Conservation (phyloP, 2,329 filamentous ascomycete species). For the Fusarium sp. region DNA sequence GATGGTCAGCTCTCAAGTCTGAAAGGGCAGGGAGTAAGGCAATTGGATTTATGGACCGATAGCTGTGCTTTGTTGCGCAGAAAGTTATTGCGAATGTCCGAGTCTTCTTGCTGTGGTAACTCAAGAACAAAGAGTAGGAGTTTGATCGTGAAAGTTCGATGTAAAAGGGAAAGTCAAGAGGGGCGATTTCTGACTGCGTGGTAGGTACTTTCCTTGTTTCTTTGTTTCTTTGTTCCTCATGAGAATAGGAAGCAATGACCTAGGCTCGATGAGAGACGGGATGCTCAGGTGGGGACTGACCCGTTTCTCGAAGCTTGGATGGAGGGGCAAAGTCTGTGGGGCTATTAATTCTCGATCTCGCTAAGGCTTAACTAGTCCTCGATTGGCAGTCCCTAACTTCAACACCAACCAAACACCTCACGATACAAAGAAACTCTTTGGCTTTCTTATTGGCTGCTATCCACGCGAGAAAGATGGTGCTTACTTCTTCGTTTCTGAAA, state of each 20-base stretch:
- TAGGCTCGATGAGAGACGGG: background rate
- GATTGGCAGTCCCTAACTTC: conserved; percentile 2
- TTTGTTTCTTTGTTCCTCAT: conserved; percentile 18
- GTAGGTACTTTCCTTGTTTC: too few relatives aligned
- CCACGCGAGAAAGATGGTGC: too few relatives aligned
- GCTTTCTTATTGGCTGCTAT: background rate
- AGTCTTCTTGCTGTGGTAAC: background rate
- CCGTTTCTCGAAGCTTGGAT: conserved; percentile 12
- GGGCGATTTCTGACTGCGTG: background rate
- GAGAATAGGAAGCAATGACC: conserved; percentile 7
- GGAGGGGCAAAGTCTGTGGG: conserved; percentile 6
- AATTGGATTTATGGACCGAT: background rate
- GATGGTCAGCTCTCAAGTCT: background rate
- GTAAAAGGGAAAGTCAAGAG: background rate
- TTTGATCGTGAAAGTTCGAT: background rate
- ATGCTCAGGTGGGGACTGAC: conserved; percentile 6
- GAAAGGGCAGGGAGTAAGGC: background rate
- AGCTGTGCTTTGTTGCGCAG: background rate
- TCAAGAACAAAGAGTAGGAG: background rate
- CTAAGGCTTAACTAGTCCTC: conserved; percentile 5
- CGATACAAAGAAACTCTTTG: background rate
- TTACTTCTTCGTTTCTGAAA: too few relatives aligned
- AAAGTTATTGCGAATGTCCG: background rate
- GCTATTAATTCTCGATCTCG: conserved; percentile 5
- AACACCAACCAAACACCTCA: background rate